phyloP scores from a whole-genome alignment of 257 asterid genomes.

The Capsicum rhomboideum region DNA sequence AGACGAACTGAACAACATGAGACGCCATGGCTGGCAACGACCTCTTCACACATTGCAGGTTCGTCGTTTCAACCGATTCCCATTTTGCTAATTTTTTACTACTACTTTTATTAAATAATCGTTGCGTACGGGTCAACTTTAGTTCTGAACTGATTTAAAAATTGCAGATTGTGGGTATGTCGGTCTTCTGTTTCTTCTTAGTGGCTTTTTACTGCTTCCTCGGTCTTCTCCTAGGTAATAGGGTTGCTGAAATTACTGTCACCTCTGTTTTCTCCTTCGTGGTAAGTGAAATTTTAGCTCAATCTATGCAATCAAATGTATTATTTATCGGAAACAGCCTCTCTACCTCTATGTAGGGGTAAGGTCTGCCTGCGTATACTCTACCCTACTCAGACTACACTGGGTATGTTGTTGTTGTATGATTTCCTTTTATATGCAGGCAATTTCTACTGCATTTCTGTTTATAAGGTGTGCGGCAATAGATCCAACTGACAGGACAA shows the following conservation, averaged over 20 bases:
- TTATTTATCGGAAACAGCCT: too few relatives aligned
- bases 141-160: too few relatives aligned
- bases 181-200: constrained; percentile 60
- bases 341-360: too few relatives aligned
- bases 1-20: constrained; percentile 3
- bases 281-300: constrained; percentile 26
- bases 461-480: constrained; percentile 69
- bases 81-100: background rate
- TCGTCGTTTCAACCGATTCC: background rate
- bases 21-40: constrained; percentile 99
- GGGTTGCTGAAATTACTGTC: constrained; percentile 55
- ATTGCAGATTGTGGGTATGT: constrained; percentile 75
- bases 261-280: constrained; percentile 46
- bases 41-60: constrained; percentile 96
- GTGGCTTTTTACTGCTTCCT: constrained; percentile 72
- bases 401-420: background rate
- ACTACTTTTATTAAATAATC: too few relatives aligned
- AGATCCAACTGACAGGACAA: constrained; percentile 77
- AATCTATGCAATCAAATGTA: background rate
- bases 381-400: too few relatives aligned
- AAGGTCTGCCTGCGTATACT: too few relatives aligned
- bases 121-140: too few relatives aligned
- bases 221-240: constrained; percentile 70
- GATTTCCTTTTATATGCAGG: constrained; percentile 24
- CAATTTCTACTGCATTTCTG: constrained; percentile 54